Evolutionary conservation across 768 basidiomycete species (phyloP), one percentile per base, ranked within the genome.

Genomic region (Terana coerulea): DNA sequence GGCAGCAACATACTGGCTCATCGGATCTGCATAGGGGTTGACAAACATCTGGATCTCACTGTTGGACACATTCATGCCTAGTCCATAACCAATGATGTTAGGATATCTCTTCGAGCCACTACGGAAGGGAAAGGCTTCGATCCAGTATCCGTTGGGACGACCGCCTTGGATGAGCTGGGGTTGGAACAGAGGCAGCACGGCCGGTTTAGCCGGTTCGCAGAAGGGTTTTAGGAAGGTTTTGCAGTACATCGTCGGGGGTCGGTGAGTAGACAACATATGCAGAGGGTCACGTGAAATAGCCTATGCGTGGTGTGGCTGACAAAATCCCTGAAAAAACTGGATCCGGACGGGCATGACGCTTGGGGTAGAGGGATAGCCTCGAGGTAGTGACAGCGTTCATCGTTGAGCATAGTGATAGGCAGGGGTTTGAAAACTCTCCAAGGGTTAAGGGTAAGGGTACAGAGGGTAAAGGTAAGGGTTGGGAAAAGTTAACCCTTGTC

Each of bases 41-140:
- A 58, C 52, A 19, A 53, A 53, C 52, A 53, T 48, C 22, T 48
- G 36, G 22, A 53, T 26, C 22, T 39, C 34, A 33, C 45, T 47
- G 29, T 39, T 41, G 22, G 12, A 36, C 10, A 40, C 46, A 3
- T 33, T 40, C 8, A 46, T 41, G 21, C 60, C 59, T n/a, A 61
- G 56, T 2, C 60, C 59, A 48, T 58, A 60, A 3, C 48, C 60
- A 40, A 61, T 41, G 40, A 61, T 41, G 33, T 61, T 55, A 3
- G 58, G 55, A 28, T 24, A 51, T 17, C 43, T 34, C n/a, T 25
- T 47, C 7, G 44, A 25, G 5, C 42, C 43, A 4, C 36, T 46
- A 25, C 28, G 26, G 36, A 57, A 58, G 4, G 52, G 53, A 40
- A 61, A 58, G 0, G 58, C 56, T 24, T 61, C 39, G 35, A 60